Base-by-base conservation (phyloP, 495 filamentous ascomycete genomes). In the Talaromyces trachyspermus region DNA sequence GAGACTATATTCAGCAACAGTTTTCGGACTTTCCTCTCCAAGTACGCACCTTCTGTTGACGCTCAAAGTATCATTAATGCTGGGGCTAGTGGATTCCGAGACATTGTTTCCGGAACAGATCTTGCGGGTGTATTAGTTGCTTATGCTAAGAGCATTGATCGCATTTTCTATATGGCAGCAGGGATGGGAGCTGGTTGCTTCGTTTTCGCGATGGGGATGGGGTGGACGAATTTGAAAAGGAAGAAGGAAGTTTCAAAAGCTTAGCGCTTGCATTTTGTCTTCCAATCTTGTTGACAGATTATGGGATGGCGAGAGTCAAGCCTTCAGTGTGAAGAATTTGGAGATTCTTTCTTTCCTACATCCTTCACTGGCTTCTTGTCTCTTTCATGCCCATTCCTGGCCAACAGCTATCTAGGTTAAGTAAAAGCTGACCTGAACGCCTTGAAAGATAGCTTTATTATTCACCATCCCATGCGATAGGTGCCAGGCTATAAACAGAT, bases 1-100 rank as follows among this genome's bases (percentile, higher is more conserved):
- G 78, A 89, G 51, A 83, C 79, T 46, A 70, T 89, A 36, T 85
- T 90, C 55, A 72, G 70, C 30, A 84, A 83, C 59, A 69, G 72
- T 38, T 73, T 88, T 6, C 56, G 80, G 20, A 53, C 64, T n/a
- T n/a, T n/a, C n/a, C n/a, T n/a, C 5, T 48, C 52, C 3, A 56
- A 39, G 15, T 49, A 68, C 4, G 68, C 70, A 2, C 72, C 74
- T 0, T 51, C 49, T 57, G 59, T 72, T 20, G 52, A 57, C 18
- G 53, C 61, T 1, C 63, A 61, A 10, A 53, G 54, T 2, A 49
- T 66, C 14, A 61, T 72, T 17, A 63, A 58, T 22, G 71, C 67
- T 24, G 71, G 63, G 51, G 75, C 60, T 27, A 70, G 58, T 5
- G 60, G 46, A 14, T 68, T 69, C 48, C 71, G 57, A 37, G 43